Conservation (phyloP, 257 asterid genomes). For the Ligustrum vulgare region DNA sequence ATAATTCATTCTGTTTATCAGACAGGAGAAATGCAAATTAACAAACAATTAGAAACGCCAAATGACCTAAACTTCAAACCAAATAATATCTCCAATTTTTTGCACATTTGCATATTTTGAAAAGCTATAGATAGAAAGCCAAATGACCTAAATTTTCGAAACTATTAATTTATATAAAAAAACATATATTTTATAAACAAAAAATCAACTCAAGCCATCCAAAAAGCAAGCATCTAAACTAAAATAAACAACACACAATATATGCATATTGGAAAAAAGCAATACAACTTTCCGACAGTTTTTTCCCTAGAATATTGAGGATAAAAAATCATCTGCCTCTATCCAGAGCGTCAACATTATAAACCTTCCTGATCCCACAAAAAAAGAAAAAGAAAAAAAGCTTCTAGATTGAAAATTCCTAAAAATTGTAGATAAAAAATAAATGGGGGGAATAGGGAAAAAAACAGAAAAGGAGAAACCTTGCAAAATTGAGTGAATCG, state of each 20-base stretch:
- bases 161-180: neutral
- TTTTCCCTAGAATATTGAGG: neutral
- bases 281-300: neutral
- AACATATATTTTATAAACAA: neutral
- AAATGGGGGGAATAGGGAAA: neutral
- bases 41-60: constrained; percentile 8
- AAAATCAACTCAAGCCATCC: neutral
- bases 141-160: constrained; percentile 5
- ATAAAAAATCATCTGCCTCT: constrained; percentile 3
- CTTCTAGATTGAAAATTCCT: neutral
- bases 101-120: neutral
- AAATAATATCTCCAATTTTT: neutral
- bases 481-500: constrained; percentile 71
- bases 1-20: constrained; percentile 56
- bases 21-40: constrained; percentile 15
- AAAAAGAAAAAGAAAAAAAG: too few relatives aligned
- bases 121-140: neutral
- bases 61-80: constrained; percentile 17
- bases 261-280: neutral
- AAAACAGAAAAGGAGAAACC: constrained; percentile 34
- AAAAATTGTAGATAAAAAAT: constrained; percentile 8
- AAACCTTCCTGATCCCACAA: neutral
- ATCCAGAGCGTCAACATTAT: neutral
- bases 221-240: neutral
- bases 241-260: neutral